Conservation (phyloP, 148 eudicot genomes). For the Beta vulgaris region DNA sequence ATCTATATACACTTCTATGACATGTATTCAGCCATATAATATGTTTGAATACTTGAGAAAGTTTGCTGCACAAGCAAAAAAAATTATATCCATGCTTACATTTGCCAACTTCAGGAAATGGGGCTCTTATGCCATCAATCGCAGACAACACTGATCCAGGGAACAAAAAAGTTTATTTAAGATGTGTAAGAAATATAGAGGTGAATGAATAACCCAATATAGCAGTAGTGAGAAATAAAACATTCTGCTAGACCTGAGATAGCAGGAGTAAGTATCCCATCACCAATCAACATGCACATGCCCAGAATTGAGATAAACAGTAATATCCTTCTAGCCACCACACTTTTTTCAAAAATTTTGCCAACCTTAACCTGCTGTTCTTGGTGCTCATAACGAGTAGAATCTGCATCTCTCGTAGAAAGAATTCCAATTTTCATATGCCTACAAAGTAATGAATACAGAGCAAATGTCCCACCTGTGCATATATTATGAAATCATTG, state of each 20-base stretch:
- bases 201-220: not conserved
- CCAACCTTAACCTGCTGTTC: constrained; percentile 43
- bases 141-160: constrained; percentile 59
- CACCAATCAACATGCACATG: constrained; percentile 81
- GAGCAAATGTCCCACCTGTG: constrained; percentile 74
- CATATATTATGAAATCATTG: not conserved
- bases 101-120: constrained; percentile 58
- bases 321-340: constrained; percentile 54
- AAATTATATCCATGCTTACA: constrained; percentile 35
- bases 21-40: no score
- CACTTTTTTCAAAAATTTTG: constrained; percentile 46
- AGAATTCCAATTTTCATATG: constrained; percentile 55
- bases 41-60: not conserved
- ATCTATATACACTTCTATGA: no score
- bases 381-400: constrained; percentile 12
- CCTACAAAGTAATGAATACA: constrained; percentile 64
- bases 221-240: not conserved
- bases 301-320: constrained; percentile 68
- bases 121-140: constrained; percentile 66
- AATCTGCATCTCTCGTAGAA: constrained; percentile 26
- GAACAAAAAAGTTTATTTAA: not conserved
- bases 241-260: constrained; percentile 49
- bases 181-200: not conserved
- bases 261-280: constrained; percentile 77
- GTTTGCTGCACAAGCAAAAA: constrained; percentile 1